Conservation (phyloP, 768 basidiomycete species). For the Chalciporus piperatus region DNA sequence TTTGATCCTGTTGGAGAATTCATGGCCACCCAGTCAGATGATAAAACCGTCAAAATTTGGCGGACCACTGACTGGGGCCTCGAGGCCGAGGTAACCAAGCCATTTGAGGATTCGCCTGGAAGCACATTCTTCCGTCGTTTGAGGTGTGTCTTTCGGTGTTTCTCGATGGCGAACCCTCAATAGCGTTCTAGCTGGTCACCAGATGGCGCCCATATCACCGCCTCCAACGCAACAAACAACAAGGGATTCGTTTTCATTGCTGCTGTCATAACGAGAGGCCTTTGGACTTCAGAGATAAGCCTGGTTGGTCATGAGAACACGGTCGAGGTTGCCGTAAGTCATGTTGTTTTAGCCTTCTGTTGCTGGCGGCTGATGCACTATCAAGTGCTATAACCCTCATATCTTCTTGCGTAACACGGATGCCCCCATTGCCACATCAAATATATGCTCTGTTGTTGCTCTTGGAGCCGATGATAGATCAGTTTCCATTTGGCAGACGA, state of each 20-base stretch:
- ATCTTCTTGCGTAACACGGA: constrained; percentile 81
- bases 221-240: constrained; percentile 96
- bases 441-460: constrained; percentile 90
- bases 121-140: constrained; percentile 92
- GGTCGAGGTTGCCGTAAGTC: constrained; percentile 86
- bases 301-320: constrained; percentile 97
- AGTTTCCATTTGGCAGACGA: constrained; percentile 96
- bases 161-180: not conserved
- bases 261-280: constrained; percentile 85
- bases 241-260: constrained; percentile 97
- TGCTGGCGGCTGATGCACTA: not conserved
- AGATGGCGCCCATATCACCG: constrained; percentile 97
- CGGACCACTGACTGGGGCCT: constrained; percentile 88
- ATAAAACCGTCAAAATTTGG: constrained; percentile 97
- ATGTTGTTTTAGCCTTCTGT: not conserved
- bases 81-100: constrained; percentile 81
- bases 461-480: constrained; percentile 92
- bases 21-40: constrained; percentile 96
- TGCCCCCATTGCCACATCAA: constrained; percentile 67
- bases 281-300: constrained; percentile 90
- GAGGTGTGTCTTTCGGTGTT: constrained; percentile 47
- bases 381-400: constrained; percentile 78
- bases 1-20: constrained; percentile 99
- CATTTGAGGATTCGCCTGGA: constrained; percentile 91
- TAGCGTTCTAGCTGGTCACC: constrained; percentile 81